phyloP scores from a whole-genome alignment of 306 rosid genomes.

The Cotoneaster glaucophyllus region DNA sequence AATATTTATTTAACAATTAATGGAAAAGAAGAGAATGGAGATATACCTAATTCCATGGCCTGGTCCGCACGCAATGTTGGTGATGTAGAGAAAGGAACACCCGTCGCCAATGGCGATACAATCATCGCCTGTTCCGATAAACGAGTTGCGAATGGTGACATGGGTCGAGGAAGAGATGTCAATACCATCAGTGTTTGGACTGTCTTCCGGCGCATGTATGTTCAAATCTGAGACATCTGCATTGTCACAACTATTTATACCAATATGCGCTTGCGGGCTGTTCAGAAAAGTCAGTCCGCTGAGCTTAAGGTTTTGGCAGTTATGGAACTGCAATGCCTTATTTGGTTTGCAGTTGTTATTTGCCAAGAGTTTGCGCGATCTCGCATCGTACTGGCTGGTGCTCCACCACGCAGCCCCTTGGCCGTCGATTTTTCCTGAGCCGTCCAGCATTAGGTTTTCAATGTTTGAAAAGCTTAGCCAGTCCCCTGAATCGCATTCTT shows the following conservation, averaged over 20 bases:
- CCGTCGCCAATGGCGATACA: constrained; percentile 13
- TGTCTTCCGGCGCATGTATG: constrained; percentile 3
- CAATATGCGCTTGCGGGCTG: constrained; percentile 8
- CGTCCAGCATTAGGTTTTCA: not conserved
- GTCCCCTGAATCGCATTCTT: not conserved
- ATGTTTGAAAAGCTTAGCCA: not conserved
- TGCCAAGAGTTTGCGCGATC: not conserved
- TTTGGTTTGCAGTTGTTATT: not conserved
- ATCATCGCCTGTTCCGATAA: constrained; percentile 22
- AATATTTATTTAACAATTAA: too few relatives aligned
- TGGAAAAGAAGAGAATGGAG: too few relatives aligned
- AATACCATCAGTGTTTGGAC: constrained; percentile 23
- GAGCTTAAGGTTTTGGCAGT: not conserved
- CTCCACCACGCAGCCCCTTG: not conserved
- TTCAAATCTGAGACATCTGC: not conserved
- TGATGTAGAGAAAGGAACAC: constrained; percentile 1
- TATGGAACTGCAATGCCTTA: constrained; percentile 1
- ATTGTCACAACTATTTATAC: not conserved
- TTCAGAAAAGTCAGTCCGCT: not conserved
- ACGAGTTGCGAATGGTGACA: not conserved
- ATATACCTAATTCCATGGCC: constrained; percentile 23
- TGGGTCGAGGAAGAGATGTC: not conserved
- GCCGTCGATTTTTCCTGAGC: constrained; percentile 1
- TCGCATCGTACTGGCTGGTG: not conserved
- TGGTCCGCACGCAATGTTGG: constrained; percentile 10